Conservation (phyloP, 1,284 basidiomycete genomes). For the Tranzscheliella williamsii region DNA sequence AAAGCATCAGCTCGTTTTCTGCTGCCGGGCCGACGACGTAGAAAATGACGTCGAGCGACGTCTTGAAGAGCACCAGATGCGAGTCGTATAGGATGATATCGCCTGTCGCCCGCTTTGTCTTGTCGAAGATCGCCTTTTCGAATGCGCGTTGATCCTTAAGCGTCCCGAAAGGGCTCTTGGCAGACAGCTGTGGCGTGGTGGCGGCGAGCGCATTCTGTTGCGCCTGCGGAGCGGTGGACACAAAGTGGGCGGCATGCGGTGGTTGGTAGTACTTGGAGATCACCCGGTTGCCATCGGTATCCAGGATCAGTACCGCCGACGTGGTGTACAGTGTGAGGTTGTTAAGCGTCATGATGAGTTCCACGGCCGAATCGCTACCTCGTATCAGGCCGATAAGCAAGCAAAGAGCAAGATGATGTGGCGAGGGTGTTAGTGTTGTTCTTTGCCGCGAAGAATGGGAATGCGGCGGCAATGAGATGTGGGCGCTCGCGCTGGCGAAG, state of each 20-base stretch:
- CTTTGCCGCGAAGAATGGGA: too few relatives aligned
- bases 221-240: slow-evolving; percentile 27
- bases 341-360: slow-evolving; percentile 46
- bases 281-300: slow-evolving; percentile 89
- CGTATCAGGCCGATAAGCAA: too few relatives aligned
- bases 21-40: slow-evolving; percentile 85
- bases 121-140: slow-evolving; percentile 92
- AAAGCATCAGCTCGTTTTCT: slow-evolving; percentile 97
- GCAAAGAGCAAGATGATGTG: too few relatives aligned
- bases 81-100: slow-evolving; percentile 93
- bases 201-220: slow-evolving; percentile 40
- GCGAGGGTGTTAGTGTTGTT: too few relatives aligned
- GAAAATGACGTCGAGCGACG: slow-evolving; percentile 91
- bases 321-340: slow-evolving; percentile 60
- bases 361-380: too few relatives aligned
- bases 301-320: slow-evolving; percentile 78
- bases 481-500: too few relatives aligned
- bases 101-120: slow-evolving; percentile 63
- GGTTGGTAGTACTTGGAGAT: slow-evolving; percentile 91
- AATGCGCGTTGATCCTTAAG: slow-evolving; percentile 92
- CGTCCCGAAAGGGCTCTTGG: slow-evolving; percentile 69
- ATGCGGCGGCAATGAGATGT: too few relatives aligned
- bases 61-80: slow-evolving; percentile 88
- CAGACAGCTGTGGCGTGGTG: slow-evolving; percentile 39
- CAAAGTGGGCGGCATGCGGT: slow-evolving; percentile 66